Base-by-base conservation (phyloP, 164 flowering plant species). In the Houttuynia cordata region DNA sequence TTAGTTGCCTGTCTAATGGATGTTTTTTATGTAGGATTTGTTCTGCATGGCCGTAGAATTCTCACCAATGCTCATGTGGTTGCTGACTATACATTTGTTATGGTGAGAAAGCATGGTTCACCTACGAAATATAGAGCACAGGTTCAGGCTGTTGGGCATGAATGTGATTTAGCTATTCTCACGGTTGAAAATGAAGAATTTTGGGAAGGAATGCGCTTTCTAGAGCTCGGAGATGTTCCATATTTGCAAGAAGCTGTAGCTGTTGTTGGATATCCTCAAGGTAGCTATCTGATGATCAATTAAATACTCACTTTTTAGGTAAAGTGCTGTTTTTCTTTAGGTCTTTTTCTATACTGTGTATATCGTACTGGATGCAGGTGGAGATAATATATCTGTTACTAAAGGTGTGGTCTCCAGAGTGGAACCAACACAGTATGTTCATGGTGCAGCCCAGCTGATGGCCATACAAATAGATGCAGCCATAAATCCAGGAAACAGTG, bases 381-480 rank as follows among this genome's bases (percentile, higher is more conserved):
- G 97, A 20, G 98, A 93, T 75, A 87, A 80, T 71, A 86, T 93
- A 57, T 93, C 97, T 69, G 91, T 93, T n/a, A 89, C 97, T 10
- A 93, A 89, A 79, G 96, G 98, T 49, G 94, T 93, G 64, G 98
- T 93, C 30, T 93, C 97, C 0, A 77, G 98, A 71, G 94, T 93
- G 56, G 98, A 89, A 66, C 91, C 84, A 17, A 87, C 97, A 55
- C 96, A 87, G 68, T 93, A 93, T 75, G 96, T 82, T 45, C 98
- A 93, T 76, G 94, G 96, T 56, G 87, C 96, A 24, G 78, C 87
- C 20, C 89, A 89, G 67, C 84, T 93, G 47, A 76, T 93, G 88
- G 97, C 96, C 40, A 87, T 93, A 66, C 97, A 93, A 63, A 89
- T 87, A 61, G 98, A 93, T 79, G 97, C 98, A 1, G 98, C 98